Conservation (phyloP, 768 basidiomycete genomes). For the Exsudoporus frostii region DNA sequence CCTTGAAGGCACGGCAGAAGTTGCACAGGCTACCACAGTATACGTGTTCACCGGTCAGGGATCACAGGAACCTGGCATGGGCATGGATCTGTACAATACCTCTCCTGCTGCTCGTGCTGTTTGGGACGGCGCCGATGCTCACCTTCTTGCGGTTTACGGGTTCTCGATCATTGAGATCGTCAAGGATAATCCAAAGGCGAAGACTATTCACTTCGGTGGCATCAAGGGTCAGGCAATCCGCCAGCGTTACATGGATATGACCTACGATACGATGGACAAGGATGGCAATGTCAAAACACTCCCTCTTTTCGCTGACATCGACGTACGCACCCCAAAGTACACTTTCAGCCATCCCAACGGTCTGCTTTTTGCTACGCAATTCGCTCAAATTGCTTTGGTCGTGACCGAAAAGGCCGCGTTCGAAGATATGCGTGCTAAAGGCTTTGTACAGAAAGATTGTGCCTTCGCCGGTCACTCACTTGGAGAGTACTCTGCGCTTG, state of each 20-base stretch:
- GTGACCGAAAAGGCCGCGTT: slow-evolving; percentile 98
- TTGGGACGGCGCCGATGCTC: slow-evolving; percentile 95
- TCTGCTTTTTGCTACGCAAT: slow-evolving; percentile 95
- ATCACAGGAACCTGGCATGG: slow-evolving; percentile 98
- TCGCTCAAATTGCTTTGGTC: slow-evolving; percentile 97
- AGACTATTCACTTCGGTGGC: slow-evolving; percentile 98
- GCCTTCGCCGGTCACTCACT: slow-evolving; percentile 98
- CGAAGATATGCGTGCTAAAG: slow-evolving; percentile 96
- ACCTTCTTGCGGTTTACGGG: slow-evolving; percentile 91
- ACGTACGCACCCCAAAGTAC: slow-evolving; percentile 90
- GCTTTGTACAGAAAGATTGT: slow-evolving; percentile 87
- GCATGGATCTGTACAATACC: slow-evolving; percentile 94
- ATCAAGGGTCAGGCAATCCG: slow-evolving; percentile 98
- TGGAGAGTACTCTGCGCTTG: slow-evolving; percentile 97
- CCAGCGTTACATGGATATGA: slow-evolving; percentile 99
- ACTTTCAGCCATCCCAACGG: slow-evolving; percentile 98
- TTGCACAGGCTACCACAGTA: slow-evolving; percentile 86
- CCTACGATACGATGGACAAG: slow-evolving; percentile 95
- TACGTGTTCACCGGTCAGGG: slow-evolving; percentile 99
- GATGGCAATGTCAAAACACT: slow-evolving; percentile 95
- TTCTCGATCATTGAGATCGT: slow-evolving; percentile 99
- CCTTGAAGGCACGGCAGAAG: slow-evolving; percentile 87
- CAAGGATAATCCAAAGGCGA: slow-evolving; percentile 96
- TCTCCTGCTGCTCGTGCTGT: slow-evolving; percentile 94
- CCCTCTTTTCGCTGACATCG: slow-evolving; percentile 94